Base-by-base conservation (phyloP, 2,329 filamentous ascomycete species). In the Xylaria digitata region DNA sequence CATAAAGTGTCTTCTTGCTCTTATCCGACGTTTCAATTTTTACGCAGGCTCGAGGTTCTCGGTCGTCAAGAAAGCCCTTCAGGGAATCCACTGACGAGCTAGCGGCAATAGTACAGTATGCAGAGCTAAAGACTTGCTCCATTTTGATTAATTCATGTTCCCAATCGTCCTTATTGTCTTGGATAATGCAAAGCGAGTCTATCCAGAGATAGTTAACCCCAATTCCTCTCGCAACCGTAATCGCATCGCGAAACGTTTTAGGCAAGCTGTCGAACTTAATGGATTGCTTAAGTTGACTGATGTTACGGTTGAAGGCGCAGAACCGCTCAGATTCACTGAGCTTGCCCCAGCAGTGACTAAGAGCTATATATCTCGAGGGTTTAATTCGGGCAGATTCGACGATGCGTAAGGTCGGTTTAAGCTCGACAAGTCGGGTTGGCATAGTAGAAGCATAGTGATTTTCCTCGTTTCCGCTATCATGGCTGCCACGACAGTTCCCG, bases 41-140 rank as follows among this genome's bases (percentile, higher is more conserved):
- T 13, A 71, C 50, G 19, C 42, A 71, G 2, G 52, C 13, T 21
- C 69, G 53, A 40, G 49, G 49, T 8, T 19, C 0, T 45, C 60
- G 55, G 21, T 32, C 0, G 15, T 46, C 3, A 11, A 71, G 37
- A 57, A 71, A 63, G 2, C 69, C 67, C 15, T 71, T 43, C 3
- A 21, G 8, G 0, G 61, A 66, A 26, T 26, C 2, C 62, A 66
- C 11, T 23, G 69, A 59, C 6, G 67, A 65, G 45, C 57, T 67
- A 1, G 66, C 67, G 2, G 53, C 66, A 26, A 72, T 62, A 17
- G 69, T 70, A 19, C 60, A 69, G 43, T 70, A 72, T 2, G 70
- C 68, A 2, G 34, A 45, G 46, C 68, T 67, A 42, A 70, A 73
- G 2, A 72, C 66, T 0, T 58, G 50, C 37, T 66, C 69, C 69